phyloP scores from a whole-genome alignment of 768 basidiomycete genomes.

The Kwoniella europaea region DNA sequence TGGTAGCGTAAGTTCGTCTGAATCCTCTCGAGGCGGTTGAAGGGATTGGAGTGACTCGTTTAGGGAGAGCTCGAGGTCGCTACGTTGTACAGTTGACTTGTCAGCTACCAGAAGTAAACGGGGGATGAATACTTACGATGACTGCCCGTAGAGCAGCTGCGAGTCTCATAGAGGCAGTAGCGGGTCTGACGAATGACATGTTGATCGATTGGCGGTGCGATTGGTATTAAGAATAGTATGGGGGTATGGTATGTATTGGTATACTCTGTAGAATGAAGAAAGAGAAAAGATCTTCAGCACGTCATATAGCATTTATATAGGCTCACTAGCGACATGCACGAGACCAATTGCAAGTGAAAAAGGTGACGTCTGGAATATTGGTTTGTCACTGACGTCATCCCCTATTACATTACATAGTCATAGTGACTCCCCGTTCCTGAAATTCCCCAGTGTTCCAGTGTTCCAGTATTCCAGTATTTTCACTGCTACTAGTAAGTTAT shows the following conservation, averaged over 20 bases:
- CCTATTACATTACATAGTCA: no score
- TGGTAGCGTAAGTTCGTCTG: slow-evolving; percentile 29
- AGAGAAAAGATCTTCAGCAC: not conserved
- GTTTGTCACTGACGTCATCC: not conserved
- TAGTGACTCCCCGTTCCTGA: not conserved
- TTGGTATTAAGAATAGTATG: not conserved
- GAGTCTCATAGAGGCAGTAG: slow-evolving; percentile 31
- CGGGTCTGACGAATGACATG: slow-evolving; percentile 32
- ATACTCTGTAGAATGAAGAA: not conserved
- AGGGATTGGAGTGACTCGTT: slow-evolving; percentile 8
- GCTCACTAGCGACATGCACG: not conserved
- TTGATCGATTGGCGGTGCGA: not conserved
- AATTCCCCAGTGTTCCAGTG: not conserved
- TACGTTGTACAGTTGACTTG: not conserved
- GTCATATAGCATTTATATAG: not conserved
- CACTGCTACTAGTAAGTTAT: not conserved
- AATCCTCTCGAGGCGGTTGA: slow-evolving; percentile 9
- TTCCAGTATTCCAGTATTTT: no score
- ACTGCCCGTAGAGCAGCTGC: slow-evolving; percentile 20
- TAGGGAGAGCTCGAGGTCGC: slow-evolving; percentile 24
- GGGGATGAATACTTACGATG: slow-evolving; percentile 8
- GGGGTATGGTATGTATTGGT: not conserved
- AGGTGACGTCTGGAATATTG: not conserved
- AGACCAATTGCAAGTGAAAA: no score
- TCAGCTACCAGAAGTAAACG: not conserved